Evolutionary conservation across 352 stramenopile genomes (phyloP).

Genomic region (Pythium phragmitis): DNA sequence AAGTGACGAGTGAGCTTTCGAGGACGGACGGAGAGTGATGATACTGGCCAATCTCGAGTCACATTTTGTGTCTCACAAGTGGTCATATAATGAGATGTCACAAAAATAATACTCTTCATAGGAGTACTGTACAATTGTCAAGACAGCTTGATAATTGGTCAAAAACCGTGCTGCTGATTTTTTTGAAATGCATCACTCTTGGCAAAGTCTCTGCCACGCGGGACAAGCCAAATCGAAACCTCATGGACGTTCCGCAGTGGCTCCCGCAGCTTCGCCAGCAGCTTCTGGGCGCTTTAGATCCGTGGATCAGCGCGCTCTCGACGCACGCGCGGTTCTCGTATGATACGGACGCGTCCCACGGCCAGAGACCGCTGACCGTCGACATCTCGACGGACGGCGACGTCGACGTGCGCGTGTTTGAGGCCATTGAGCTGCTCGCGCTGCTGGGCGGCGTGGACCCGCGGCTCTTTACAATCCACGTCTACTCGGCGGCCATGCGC

Average conservation of each 20-base stretch:
- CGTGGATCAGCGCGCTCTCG: slow-evolving; percentile 3
- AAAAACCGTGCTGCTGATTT: neutral
- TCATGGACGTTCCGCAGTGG: neutral
- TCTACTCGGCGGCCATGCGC: slow-evolving; percentile 1
- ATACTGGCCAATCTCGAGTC: too few relatives aligned
- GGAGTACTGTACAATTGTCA: too few relatives aligned
- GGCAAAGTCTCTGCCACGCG: neutral
- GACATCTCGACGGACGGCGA: slow-evolving; percentile 6
- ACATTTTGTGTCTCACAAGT: too few relatives aligned
- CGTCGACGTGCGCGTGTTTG: slow-evolving; percentile 18
- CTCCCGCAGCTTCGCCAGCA: slow-evolving; percentile 7
- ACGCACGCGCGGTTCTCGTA: neutral
- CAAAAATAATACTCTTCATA: too few relatives aligned
- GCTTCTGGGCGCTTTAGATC: slow-evolving; percentile 2
- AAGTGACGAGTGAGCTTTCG: neutral
- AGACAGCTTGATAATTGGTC: neutral
- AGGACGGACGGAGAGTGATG: too few relatives aligned
- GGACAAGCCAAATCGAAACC: too few relatives aligned
- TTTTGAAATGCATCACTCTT: neutral
- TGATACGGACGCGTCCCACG: neutral
- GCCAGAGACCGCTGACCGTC: neutral
- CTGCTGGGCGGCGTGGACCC: slow-evolving; percentile 8
- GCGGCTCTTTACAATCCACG: slow-evolving; percentile 1
- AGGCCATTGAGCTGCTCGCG: slow-evolving; percentile 14
- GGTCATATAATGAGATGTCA: too few relatives aligned